Base-by-base conservation (phyloP, 2,329 filamentous ascomycete species). In the Mycosphaerella sp. region DNA sequence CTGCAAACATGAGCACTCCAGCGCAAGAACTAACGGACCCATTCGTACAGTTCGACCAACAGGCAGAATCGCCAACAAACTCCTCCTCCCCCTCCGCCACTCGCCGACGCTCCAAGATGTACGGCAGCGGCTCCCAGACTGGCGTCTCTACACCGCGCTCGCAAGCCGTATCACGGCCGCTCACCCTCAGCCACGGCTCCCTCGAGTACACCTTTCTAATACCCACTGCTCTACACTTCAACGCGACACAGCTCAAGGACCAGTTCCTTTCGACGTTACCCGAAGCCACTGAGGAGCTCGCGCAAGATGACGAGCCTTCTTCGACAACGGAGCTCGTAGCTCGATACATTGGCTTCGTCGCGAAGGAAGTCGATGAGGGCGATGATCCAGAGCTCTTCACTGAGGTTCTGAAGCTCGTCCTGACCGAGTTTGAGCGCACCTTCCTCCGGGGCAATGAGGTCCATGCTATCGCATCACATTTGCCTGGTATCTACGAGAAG, bases 251-350 rank as follows among this genome's bases (percentile, higher is more conserved):
- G 75, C 79, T 97, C 68, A 94, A 91, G 78, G 90, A 96, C 64
- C 81, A 84, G 61, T 98, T 98, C 74, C 80, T 83, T 59, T 79
- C 87, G 42, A 89, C 84, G 59, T 80, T 98, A 62, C 94, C 94
- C 48, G 79, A 84, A 64, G 87, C 93, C 52, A 98, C 94, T 68
- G 93, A 98, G 69, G 93, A 98, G 77, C 82, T 97, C 59, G 94
- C 93, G 55, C 89, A 91, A 69, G 94, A 98, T 76, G 93, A 98
- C 64, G 94, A 98, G 77, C 93, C 93, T n/a, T 97, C 93, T 34
- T 98, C 94, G 18, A 83, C 90, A 41, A 76, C 88, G 40, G 93
- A 98, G 75, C 79, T 98, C 54, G 89, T 98, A 28, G 90, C 89
- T 56, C 83, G 91, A 69, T 98, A 95, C 73, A 83, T 98, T 68